Evolutionary conservation across 176 grass and related monocot species (phyloP), one percentile per base, ranked within the genome.

Genomic region (Raddia distichophylla): DNA sequence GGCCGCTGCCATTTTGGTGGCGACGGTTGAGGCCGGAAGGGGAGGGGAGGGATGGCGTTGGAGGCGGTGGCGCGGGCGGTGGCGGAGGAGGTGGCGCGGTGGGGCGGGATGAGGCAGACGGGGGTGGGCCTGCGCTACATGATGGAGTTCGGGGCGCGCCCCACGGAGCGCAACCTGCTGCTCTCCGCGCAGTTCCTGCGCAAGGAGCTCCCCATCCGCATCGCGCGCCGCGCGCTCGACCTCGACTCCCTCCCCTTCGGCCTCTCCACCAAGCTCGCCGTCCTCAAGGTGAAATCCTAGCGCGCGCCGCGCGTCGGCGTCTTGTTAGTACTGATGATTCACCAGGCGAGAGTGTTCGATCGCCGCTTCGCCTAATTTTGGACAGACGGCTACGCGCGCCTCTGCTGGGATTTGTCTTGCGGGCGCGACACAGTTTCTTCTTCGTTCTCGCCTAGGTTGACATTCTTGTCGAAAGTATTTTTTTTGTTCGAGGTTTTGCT

Each of bases 91-190:
- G 81, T 93, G 70, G 88, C 67, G 64, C 67, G 91, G 2, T 97
- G 91, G 94, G 91, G 86, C 10, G 32, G 54, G 15, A 97, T 97
- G 94, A 89, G 77, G 45, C 94, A 91, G 91, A 93, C 83, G 0
- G 94, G 94, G 46, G 94, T 97, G 37, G 93, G 77, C 59, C 83
- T 97, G 6, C 72, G 94, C 16, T 91, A 97, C 86, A 97, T 97
- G 94, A 97, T 83, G 86, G 94, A 97, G 73, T 93, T 97, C 69
- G 94, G 94, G 16, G 71, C 91, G 57, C 75, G 88, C 3, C 94
- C 94, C 34, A 91, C 86, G 10, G 89, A 83, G 84, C 80, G 67
- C 62, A 91, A 76, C 8, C 77, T 93, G 33, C 84, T 97, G 5
- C 71, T 85, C 67, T 90, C 94, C 15, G 94, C 91, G 2, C 94